Conservation (phyloP, 306 rosid species). For the Casuarina equisetifolia region DNA sequence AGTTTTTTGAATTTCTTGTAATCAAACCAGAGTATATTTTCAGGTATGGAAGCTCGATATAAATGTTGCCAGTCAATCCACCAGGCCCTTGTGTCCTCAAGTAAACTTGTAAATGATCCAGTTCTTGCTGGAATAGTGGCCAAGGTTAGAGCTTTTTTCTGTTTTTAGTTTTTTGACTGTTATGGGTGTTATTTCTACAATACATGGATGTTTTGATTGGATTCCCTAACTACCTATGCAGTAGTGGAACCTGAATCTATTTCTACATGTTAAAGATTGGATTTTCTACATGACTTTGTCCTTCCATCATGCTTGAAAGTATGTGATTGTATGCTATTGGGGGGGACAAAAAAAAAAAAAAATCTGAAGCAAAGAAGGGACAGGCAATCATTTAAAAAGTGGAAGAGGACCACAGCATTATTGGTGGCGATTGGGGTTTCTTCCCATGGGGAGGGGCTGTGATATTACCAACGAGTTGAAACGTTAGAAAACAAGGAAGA, state of each 20-base stretch:
- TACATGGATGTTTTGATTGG: background rate
- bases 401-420: background rate
- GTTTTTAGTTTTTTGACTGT: background rate
- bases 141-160: slow-evolving; percentile 51
- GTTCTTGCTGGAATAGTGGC: slow-evolving; percentile 50
- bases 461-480: background rate
- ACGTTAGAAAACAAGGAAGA: background rate
- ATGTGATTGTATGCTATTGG: background rate
- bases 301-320: background rate
- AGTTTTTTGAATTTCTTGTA: background rate
- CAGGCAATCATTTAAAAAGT: background rate
- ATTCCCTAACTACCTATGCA: background rate
- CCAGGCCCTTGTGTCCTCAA: slow-evolving; percentile 50
- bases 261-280: background rate
- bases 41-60: slow-evolving; percentile 92
- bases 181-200: background rate
- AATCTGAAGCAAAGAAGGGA: background rate
- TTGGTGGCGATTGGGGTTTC: background rate
- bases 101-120: slow-evolving; percentile 53
- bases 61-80: slow-evolving; percentile 75
- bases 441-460: background rate
- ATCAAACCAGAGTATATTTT: slow-evolving; percentile 12
- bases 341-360: background rate
- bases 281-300: background rate
- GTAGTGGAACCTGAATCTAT: background rate